phyloP scores from a whole-genome alignment of 306 rosid species.

The Nissolia schottii region DNA sequence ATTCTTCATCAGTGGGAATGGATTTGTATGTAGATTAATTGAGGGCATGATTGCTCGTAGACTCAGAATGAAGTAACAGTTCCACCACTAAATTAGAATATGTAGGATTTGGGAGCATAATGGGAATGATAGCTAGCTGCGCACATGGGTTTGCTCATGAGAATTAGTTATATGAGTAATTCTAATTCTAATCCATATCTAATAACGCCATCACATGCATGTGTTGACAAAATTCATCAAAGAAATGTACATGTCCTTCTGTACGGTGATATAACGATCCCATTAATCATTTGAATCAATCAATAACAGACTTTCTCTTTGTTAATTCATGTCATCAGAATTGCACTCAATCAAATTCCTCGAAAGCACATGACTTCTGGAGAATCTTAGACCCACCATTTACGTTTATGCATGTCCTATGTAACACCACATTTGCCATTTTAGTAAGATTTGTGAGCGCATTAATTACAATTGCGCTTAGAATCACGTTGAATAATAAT shows the following conservation, averaged over 20 bases:
- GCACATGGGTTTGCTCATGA: constrained; percentile 42
- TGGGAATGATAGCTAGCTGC: background rate
- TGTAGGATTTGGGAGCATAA: background rate
- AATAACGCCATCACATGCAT: constrained; percentile 34
- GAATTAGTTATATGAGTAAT: background rate
- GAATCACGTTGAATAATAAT: background rate
- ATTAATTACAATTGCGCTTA: background rate
- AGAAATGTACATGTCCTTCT: background rate
- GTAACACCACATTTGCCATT: constrained; percentile 4
- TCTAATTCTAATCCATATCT: constrained; percentile 4
- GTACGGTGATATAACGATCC: constrained; percentile 27
- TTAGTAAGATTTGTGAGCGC: background rate
- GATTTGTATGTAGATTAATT: background rate
- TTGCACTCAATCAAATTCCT: background rate
- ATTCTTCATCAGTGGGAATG: background rate
- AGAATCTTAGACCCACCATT: constrained; percentile 1
- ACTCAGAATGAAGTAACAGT: background rate
- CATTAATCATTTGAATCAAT: constrained; percentile 21
- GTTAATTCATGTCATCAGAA: background rate
- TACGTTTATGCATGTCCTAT: background rate
- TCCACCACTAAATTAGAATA: background rate
- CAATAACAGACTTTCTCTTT: background rate
- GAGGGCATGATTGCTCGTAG: background rate
- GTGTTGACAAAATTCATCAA: constrained; percentile 23
- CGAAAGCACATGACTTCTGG: background rate